These are phyloP conservation scores for Logfia minima DNA, from an alignment of 129 eudicot genomes.

Conservation along the genomic window DNA sequence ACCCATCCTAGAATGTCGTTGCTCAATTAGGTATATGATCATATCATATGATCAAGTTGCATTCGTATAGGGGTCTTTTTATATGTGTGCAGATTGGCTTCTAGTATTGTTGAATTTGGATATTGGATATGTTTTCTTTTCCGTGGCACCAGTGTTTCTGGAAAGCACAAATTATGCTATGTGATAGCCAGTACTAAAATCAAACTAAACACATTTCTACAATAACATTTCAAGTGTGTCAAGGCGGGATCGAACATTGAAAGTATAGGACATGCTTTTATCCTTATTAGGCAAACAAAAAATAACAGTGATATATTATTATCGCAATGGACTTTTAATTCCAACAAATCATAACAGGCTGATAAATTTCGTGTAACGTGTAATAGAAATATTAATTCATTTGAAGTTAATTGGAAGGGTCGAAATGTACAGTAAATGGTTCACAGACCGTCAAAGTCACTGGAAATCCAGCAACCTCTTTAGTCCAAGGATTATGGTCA, in stretches of 20 bases:
- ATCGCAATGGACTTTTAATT: not conserved
- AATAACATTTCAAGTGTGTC: not conserved
- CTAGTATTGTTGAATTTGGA: not conserved
- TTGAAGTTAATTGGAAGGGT: constrained; percentile 13
- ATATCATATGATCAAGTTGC: not conserved
- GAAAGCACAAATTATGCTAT: not conserved
- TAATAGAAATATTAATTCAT: not conserved
- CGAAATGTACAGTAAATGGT: constrained; percentile 18
- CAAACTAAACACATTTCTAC: not conserved
- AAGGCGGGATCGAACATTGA: not conserved
- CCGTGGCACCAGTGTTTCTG: not conserved
- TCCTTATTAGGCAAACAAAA: not conserved
- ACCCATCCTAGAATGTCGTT: not conserved
- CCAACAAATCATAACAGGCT: too few species aligned
- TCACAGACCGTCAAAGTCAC: constrained; percentile 8
- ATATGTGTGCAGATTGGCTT: not conserved
- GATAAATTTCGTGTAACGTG: not conserved
- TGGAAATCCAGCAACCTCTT: constrained; percentile 46
- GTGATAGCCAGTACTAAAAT: not conserved
- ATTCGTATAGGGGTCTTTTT: not conserved
- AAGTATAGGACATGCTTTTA: not conserved
- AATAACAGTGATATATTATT: not conserved
- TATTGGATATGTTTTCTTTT: not conserved
- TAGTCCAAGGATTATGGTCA: constrained; percentile 50
- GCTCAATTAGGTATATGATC: not conserved